These are phyloP conservation scores for Fusarium pininemorale DNA, from an alignment of 2,329 filamentous ascomycete genomes.

Conservation along the genomic window DNA sequence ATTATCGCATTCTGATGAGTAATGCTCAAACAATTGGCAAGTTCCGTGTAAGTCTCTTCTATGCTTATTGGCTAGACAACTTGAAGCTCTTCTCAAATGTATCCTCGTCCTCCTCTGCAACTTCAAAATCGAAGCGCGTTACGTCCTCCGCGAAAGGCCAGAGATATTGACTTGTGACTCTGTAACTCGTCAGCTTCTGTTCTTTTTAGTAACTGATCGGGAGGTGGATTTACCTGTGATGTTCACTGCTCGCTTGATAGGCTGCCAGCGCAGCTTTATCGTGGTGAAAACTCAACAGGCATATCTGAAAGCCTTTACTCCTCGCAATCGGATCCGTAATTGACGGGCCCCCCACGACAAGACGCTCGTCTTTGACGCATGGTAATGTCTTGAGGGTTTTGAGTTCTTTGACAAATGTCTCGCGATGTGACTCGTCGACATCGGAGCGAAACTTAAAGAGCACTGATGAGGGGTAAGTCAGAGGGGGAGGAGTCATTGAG, in stretches of 20 bases:
- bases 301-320: constrained; percentile 63
- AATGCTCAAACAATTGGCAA: not conserved
- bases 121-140: constrained; percentile 64
- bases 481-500: not conserved
- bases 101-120: constrained; percentile 51
- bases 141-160: constrained; percentile 64
- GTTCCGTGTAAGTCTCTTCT: not conserved
- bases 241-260: constrained; percentile 63
- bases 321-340: constrained; percentile 61
- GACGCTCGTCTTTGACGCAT: constrained; percentile 57
- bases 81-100: constrained; percentile 32
- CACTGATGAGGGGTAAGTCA: constrained; percentile 48
- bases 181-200: constrained; percentile 33
- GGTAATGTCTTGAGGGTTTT: constrained; percentile 58
- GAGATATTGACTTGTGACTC: constrained; percentile 60
- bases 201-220: accelerated
- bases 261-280: constrained; percentile 55
- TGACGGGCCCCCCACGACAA: constrained; percentile 62
- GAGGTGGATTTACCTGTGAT: constrained; percentile 52
- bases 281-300: constrained; percentile 61
- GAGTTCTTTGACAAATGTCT: constrained; percentile 56
- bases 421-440: constrained; percentile 53
- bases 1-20: constrained; percentile 4
- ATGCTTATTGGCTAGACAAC: not conserved
- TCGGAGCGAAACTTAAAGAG: constrained; percentile 60